Conservation (phyloP, 1,284 basidiomycete species). For the Prillingera fragicola region DNA sequence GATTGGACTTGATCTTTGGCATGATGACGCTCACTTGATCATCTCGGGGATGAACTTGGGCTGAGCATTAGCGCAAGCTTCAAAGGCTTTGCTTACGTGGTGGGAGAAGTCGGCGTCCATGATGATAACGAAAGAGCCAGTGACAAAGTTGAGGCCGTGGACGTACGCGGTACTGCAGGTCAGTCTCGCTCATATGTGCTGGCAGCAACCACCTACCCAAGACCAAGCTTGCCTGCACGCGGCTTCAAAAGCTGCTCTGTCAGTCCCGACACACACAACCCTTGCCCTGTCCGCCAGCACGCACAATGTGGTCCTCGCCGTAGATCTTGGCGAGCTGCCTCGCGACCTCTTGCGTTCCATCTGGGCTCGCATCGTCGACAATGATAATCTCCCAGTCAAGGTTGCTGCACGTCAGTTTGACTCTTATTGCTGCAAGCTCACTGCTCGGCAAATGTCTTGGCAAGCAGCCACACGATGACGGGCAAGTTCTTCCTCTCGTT, state of each 20-base stretch:
- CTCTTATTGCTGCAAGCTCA: constrained; percentile 48
- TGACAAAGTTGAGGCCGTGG: constrained; percentile 78
- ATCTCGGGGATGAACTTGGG: constrained; percentile 87
- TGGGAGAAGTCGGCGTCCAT: constrained; percentile 97
- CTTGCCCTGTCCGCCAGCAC: constrained; percentile 23
- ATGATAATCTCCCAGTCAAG: constrained; percentile 78
- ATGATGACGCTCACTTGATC: constrained; percentile 56
- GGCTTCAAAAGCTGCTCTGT: constrained; percentile 64
- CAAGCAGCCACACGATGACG: constrained; percentile 75
- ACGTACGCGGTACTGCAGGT: constrained; percentile 75
- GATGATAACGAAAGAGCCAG: constrained; percentile 90
- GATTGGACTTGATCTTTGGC: neutral
- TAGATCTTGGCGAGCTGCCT: constrained; percentile 68
- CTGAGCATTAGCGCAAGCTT: too few relatives aligned
- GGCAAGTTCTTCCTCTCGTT: constrained; percentile 89
- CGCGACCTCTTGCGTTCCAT: constrained; percentile 84
- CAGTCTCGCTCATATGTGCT: constrained; percentile 1
- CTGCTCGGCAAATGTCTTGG: constrained; percentile 67
- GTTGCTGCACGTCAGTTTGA: constrained; percentile 43
- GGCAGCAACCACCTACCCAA: constrained; percentile 57
- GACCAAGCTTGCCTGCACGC: constrained; percentile 77
- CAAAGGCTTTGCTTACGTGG: constrained; percentile 71
- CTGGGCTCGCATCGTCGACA: constrained; percentile 85
- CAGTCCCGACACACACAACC: too few relatives aligned
- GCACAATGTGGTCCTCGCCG: constrained; percentile 75